Evolutionary conservation across 1,284 basidiomycete species (phyloP).

Genomic region (Neotropicomus parvogracilis): DNA sequence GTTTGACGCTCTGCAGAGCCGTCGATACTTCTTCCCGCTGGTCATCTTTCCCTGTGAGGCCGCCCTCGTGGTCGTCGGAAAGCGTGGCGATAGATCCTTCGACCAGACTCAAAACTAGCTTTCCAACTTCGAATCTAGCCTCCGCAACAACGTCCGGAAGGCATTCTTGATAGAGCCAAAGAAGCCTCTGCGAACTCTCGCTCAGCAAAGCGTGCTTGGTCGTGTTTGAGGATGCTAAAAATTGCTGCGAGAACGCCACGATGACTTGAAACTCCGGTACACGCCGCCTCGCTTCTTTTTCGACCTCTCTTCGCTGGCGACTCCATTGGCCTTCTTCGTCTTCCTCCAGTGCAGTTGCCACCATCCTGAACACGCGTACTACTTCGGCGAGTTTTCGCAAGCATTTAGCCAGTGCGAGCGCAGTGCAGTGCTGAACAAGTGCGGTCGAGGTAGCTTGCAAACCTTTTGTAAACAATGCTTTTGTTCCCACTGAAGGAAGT

Average conservation of each 20-base stretch:
- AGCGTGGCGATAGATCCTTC: constrained; percentile 27
- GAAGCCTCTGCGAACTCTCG: constrained; percentile 74
- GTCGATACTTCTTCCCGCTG: constrained; percentile 17
- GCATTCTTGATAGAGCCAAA: constrained; percentile 81
- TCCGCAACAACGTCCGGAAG: constrained; percentile 75
- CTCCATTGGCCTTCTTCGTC: constrained; percentile 65
- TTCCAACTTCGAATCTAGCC: constrained; percentile 82
- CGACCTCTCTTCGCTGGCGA: constrained; percentile 58
- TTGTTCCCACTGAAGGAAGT: constrained; percentile 67
- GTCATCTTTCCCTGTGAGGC: constrained; percentile 2
- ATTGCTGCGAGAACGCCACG: constrained; percentile 69
- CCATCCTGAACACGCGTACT: constrained; percentile 44
- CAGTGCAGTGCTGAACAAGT: constrained; percentile 82
- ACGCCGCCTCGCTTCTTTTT: constrained; percentile 70
- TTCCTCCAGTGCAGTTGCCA: constrained; percentile 59
- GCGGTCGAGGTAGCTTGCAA: constrained; percentile 57
- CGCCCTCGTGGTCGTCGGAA: constrained; percentile 12
- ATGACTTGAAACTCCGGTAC: constrained; percentile 84
- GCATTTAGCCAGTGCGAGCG: constrained; percentile 69
- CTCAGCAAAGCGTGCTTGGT: constrained; percentile 56
- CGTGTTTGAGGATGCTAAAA: constrained; percentile 13
- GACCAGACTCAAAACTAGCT: constrained; percentile 57
- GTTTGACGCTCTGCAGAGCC: constrained; percentile 56
- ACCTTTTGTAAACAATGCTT: constrained; percentile 74
- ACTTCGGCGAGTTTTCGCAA: constrained; percentile 68